Percentiles rank a stretch among this genome's conserved stretches.
Conservation (phyloP, 2,329 filamentous ascomycete genomes). For the Pyricularia grisea region DNA sequence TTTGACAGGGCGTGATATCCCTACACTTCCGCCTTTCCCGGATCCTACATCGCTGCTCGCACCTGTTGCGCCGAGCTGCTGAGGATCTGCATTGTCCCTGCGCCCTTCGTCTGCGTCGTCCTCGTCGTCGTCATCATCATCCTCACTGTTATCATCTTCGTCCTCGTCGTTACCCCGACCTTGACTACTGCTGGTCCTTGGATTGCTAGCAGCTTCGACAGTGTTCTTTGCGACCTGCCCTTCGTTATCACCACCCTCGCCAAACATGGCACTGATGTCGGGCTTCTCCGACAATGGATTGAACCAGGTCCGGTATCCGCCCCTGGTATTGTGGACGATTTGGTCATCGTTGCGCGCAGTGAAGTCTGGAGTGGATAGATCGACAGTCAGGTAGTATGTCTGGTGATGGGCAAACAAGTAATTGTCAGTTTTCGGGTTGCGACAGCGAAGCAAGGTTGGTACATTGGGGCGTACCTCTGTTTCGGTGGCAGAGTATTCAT, state of each 20-base stretch:
- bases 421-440: background rate
- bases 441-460: background rate
- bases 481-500: slow-evolving; percentile 56
- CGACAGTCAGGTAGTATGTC: slow-evolving; percentile 56
- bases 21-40: slow-evolving; percentile 9
- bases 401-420: slow-evolving; percentile 16
- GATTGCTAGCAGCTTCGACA: background rate
- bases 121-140: slow-evolving; percentile 9
- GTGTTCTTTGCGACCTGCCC: background rate
- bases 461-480: slow-evolving; percentile 39
- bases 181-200: background rate
- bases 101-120: background rate
- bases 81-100: background rate
- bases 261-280: slow-evolving; percentile 11
- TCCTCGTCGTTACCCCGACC: background rate
- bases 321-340: slow-evolving; percentile 26
- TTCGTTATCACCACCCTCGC: slow-evolving; percentile 10
- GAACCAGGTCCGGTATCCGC: slow-evolving; percentile 33
- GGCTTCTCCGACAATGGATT: slow-evolving; percentile 17
- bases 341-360: slow-evolving; percentile 31
- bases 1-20: slow-evolving; percentile 4
- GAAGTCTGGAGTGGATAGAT: slow-evolving; percentile 52
- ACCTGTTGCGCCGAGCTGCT: slow-evolving; percentile 18
- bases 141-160: background rate
- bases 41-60: slow-evolving; percentile 13